Conservation (phyloP, 352 stramenopile genomes). For the Aphanomyces stellatus region DNA sequence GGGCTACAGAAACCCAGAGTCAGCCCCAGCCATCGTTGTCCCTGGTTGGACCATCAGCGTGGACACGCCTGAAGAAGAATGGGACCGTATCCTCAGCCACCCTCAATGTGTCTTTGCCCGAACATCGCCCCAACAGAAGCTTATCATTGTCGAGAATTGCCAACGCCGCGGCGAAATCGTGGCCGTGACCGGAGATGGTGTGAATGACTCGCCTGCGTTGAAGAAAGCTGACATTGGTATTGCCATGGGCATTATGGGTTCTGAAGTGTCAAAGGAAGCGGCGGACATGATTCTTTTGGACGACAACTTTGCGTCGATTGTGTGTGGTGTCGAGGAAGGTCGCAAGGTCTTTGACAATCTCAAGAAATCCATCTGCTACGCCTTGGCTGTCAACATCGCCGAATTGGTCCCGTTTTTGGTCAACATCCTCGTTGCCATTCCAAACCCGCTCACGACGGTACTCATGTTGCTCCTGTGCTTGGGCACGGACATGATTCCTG, state of each 20-base stretch:
- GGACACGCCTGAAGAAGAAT: constrained; percentile 70
- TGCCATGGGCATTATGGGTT: constrained; percentile 96
- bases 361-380: constrained; percentile 92
- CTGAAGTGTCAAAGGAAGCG: constrained; percentile 91
- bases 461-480: constrained; percentile 90
- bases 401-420: constrained; percentile 81
- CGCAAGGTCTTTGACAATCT: constrained; percentile 94
- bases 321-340: constrained; percentile 91
- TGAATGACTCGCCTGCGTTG: constrained; percentile 96
- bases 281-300: constrained; percentile 95
- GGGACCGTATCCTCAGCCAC: constrained; percentile 77
- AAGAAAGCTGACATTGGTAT: constrained; percentile 97
- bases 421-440: constrained; percentile 80
- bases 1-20: constrained; percentile 66
- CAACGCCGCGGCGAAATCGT: constrained; percentile 83
- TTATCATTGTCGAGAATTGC: constrained; percentile 91
- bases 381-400: constrained; percentile 86
- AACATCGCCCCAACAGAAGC: constrained; percentile 91
- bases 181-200: constrained; percentile 95
- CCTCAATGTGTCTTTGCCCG: constrained; percentile 94
- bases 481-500: constrained; percentile 88
- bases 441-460: constrained; percentile 82
- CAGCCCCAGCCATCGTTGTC: constrained; percentile 75
- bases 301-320: constrained; percentile 97
- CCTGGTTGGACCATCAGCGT: constrained; percentile 72